Evolutionary conservation across 1,139 yeast species (phyloP).

Genomic region (Lodderomyces orthopsilosis): DNA sequence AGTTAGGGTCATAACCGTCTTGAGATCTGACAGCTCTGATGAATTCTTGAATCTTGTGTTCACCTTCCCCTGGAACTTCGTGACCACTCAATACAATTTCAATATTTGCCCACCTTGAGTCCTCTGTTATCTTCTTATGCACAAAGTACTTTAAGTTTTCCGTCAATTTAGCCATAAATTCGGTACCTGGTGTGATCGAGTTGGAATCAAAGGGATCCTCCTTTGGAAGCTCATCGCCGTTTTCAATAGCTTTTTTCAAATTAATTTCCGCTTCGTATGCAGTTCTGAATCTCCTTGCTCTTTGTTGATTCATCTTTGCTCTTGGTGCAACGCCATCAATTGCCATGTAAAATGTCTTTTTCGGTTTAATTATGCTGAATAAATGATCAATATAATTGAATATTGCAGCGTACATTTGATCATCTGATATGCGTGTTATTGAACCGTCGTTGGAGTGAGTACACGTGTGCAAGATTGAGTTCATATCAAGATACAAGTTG

Average conservation of each 20-base stretch:
- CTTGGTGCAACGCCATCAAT: slow-evolving; percentile 99
- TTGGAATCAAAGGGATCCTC: slow-evolving; percentile 90
- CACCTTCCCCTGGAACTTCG: slow-evolving; percentile 99
- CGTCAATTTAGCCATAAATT: slow-evolving; percentile 91
- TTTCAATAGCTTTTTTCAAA: slow-evolving; percentile 58
- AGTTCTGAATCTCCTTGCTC: slow-evolving; percentile 93
- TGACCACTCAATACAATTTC: slow-evolving; percentile 89
- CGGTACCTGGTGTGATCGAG: slow-evolving; percentile 97
- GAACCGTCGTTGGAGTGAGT: slow-evolving; percentile 74
- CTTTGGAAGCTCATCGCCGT: slow-evolving; percentile 63
- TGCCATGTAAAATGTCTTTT: slow-evolving; percentile 90
- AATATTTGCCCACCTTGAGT: slow-evolving; percentile 86
- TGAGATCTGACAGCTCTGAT: slow-evolving; percentile 80
- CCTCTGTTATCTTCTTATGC: slow-evolving; percentile 85
- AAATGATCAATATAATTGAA: slow-evolving; percentile 93
- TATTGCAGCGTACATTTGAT: slow-evolving; percentile 89
- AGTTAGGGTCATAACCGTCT: slow-evolving; percentile 74
- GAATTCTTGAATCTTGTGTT: slow-evolving; percentile 95
- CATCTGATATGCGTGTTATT: slow-evolving; percentile 70
- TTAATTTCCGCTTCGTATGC: slow-evolving; percentile 91
- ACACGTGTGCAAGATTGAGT: slow-evolving; percentile 91
- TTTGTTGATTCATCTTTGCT: slow-evolving; percentile 98
- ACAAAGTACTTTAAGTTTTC: slow-evolving; percentile 83
- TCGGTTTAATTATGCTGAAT: slow-evolving; percentile 82
- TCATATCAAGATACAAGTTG: slow-evolving; percentile 93